phyloP scores from a whole-genome alignment of 345 rosid species.

The Citrus australasica region DNA sequence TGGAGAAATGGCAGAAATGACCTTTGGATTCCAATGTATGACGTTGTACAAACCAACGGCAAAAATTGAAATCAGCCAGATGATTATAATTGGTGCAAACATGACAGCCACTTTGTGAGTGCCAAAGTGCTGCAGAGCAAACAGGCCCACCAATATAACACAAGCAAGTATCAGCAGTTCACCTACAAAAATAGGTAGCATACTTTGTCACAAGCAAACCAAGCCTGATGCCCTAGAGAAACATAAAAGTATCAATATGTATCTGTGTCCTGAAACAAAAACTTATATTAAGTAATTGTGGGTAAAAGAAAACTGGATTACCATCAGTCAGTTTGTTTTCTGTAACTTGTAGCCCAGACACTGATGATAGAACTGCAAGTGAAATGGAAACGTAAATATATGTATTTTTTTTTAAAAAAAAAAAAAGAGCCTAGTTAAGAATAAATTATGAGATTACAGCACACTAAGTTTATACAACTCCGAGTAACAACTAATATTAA shows the following conservation, averaged over 20 bases:
- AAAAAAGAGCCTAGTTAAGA: not conserved
- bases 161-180: conserved; percentile 65
- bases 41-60: conserved; percentile 72
- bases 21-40: conserved; percentile 72
- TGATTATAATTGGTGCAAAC: conserved; percentile 83
- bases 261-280: not conserved
- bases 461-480: not conserved
- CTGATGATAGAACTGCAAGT: conserved; percentile 76
- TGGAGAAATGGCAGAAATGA: conserved; percentile 73
- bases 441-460: not conserved
- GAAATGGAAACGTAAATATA: conserved; percentile 12
- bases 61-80: conserved; percentile 79
- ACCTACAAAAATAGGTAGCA: conserved; percentile 37
- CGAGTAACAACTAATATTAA: not conserved
- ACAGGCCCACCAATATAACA: conserved; percentile 84
- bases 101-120: conserved; percentile 83
- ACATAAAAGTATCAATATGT: not conserved
- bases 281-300: not conserved
- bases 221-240: not conserved
- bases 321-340: conserved; percentile 50
- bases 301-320: conserved; percentile 23
- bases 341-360: conserved; percentile 68
- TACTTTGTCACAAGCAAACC: conserved; percentile 13
- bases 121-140: conserved; percentile 93
- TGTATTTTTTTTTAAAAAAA: not conserved